Base-by-base conservation (phyloP, 139 green algal species). In the Pseudopediastrum boryanum region DNA sequence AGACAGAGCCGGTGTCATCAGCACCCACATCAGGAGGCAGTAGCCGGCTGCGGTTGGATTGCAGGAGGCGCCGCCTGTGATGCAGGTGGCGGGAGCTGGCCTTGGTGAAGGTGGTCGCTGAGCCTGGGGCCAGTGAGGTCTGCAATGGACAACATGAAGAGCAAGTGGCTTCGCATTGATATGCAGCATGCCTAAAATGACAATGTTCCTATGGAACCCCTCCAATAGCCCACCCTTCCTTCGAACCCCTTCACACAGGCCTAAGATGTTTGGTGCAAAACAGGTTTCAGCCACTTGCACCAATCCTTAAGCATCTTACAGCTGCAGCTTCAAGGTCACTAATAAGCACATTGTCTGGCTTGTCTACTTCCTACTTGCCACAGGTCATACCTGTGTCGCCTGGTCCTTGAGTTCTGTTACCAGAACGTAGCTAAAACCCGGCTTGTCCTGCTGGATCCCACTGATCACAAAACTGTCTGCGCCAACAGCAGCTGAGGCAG, bases 391-490 rank as follows among this genome's bases (percentile, higher is more conserved):
- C 65, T 74, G n/a, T 21, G 13, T 63, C 2, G 9, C 68, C 61
- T 86, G 81, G 23, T 74, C 68, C 4, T 21, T 33, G 36, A 81
- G 85, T 38, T 35, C 27, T 8, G 78, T 77, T 1, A 86, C 78
- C 25, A 89, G 52, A 0, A 86, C 52, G 46, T 84, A 80, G 3
- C 54, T 43, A 1, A 84, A 46, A 23, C 81, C 85, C 8, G 73
- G 70, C 29, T 63, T 81, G 81, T 89, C 78, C 36, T 85, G 77
- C 51, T 79, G 66, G 10, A 89, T 39, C 4, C 52, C 54, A 3
- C 33, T 35, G 13, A 89, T n/a, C 0, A 21, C 42, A 48, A 86
- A 86, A 19, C 76, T 50, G 54, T 72, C 81, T 9, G 81, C n/a
- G 0, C 80, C 74, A 0, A 85, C 42, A 25, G 56, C 9, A 0